Conservation (phyloP, 208 protist genomes). For the Leishmania guyanensis region DNA sequence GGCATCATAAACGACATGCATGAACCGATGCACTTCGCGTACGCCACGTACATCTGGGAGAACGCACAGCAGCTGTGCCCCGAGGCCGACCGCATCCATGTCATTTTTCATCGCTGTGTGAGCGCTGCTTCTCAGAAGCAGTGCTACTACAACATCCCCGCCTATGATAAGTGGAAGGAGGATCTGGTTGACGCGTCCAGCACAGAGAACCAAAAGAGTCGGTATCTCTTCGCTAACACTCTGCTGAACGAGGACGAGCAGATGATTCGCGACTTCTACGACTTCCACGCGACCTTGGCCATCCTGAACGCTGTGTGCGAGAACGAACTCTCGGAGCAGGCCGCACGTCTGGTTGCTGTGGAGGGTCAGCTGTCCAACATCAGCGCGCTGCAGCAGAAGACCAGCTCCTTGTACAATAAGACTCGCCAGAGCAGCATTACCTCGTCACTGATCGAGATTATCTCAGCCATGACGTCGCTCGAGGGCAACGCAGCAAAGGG, state of each 20-base stretch:
- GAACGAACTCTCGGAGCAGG: constrained; percentile 93
- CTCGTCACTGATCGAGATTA: constrained; percentile 90
- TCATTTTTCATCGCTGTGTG: constrained; percentile 89
- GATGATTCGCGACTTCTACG: constrained; percentile 88
- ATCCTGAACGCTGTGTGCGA: constrained; percentile 87
- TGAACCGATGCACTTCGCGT: constrained; percentile 88
- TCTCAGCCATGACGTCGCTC: constrained; percentile 91
- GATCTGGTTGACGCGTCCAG: constrained; percentile 72
- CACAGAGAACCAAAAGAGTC: constrained; percentile 85
- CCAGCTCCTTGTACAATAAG: constrained; percentile 93
- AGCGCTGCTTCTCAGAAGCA: constrained; percentile 81
- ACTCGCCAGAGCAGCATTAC: constrained; percentile 91
- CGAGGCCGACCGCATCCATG: constrained; percentile 69
- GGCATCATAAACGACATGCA: constrained; percentile 92
- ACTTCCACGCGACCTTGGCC: constrained; percentile 86
- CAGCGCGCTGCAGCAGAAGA: constrained; percentile 74
- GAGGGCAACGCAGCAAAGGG: constrained; percentile 81
- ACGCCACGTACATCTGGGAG: constrained; percentile 84
- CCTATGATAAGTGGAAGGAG: constrained; percentile 82
- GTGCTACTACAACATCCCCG: constrained; percentile 82
- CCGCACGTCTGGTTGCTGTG: constrained; percentile 85
- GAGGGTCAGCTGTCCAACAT: constrained; percentile 92
- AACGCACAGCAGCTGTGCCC: constrained; percentile 56
- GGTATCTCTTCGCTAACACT: constrained; percentile 88
- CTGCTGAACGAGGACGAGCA: constrained; percentile 87